Base-by-base conservation (phyloP, 306 rosid genomes). In the Hippophae tibetana region DNA sequence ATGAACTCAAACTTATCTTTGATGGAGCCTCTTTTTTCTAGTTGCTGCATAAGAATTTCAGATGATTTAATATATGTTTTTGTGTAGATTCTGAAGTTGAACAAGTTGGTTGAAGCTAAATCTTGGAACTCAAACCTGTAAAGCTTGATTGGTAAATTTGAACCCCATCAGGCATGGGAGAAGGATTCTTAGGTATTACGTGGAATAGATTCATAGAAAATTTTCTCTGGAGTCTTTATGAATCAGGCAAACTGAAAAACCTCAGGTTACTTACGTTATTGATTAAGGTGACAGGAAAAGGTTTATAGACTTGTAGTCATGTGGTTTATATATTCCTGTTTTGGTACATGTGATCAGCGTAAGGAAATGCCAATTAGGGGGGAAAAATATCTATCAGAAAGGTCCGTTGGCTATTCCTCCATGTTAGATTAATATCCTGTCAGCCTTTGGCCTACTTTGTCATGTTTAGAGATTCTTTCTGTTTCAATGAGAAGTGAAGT, bases 1-100 rank as follows among this genome's bases (percentile, higher is more conserved):
- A 31, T 31, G 38, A 31, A 31, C 38, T 31, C 38, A 49, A 9
- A 47, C 45, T 14, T 38, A 26, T 7, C 7, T 7, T 55, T 9
- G 27, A 14, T 44, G 38, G 12, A 43, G 56, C 59, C 25, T 57
- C 14, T 43, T 52, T 43, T 54, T 43, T 42, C 56, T 70, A 71
- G 57, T 51, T 45, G 63, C 61, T 55, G 68, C 77, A 27, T 31
- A 61, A 7, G 42, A 62, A 43, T 56, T 31, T 59, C 72, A 47
- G 63, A 18, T 74, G 8, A 56, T 61, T 60, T 47, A 43, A 52
- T 5, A 58, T 56, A 65, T 73, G 77, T 64, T 72, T 63, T 66
- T 71, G 53, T 82, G 86, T 85, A 80, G 89, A 85, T 77, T 78
- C 72, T 57, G 73, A 79, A 38, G 66, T 69, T 72, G 70, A 62